Evolutionary conservation across 805 yeast genomes (phyloP).

Genomic region (Clavispora fructus): DNA sequence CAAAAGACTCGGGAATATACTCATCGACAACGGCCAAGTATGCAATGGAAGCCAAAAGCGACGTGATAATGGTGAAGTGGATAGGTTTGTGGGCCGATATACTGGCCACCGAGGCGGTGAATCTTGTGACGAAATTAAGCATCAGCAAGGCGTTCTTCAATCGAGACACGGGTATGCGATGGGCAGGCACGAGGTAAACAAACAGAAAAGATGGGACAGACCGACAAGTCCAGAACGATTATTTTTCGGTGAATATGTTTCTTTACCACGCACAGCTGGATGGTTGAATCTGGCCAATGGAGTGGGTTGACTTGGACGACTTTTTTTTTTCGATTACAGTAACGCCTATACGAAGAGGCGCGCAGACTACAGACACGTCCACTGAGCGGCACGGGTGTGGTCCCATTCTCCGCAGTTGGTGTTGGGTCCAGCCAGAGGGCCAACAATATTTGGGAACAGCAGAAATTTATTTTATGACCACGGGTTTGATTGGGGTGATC

Average conservation of each 20-base stretch:
- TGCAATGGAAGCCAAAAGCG: constrained; percentile 72
- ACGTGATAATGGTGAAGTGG: constrained; percentile 69
- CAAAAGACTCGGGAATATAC: constrained; percentile 47
- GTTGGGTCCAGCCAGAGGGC: not conserved
- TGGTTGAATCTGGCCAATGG: not conserved
- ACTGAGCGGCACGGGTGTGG: not conserved
- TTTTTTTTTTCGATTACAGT: not conserved
- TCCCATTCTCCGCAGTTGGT: not conserved
- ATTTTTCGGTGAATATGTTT: not conserved
- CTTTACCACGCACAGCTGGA: not conserved
- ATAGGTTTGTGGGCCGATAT: constrained; percentile 78
- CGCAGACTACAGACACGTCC: constrained; percentile 1
- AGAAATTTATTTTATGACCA: not conserved
- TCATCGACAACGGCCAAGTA: constrained; percentile 72
- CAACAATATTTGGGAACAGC: not conserved
- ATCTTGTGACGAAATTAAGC: constrained; percentile 27
- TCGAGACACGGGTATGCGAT: not conserved
- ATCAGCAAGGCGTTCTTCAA: constrained; percentile 9
- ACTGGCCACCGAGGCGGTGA: constrained; percentile 42
- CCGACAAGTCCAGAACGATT: not conserved
- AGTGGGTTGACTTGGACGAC: not conserved
- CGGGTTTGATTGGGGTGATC: no score
- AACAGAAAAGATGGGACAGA: not conserved
- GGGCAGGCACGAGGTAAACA: not conserved
- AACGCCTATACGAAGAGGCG: not conserved